Percentiles rank a stretch among this genome's conserved stretches.
Conservation (phyloP, 768 basidiomycete species). For the Naganishia randhawae region DNA sequence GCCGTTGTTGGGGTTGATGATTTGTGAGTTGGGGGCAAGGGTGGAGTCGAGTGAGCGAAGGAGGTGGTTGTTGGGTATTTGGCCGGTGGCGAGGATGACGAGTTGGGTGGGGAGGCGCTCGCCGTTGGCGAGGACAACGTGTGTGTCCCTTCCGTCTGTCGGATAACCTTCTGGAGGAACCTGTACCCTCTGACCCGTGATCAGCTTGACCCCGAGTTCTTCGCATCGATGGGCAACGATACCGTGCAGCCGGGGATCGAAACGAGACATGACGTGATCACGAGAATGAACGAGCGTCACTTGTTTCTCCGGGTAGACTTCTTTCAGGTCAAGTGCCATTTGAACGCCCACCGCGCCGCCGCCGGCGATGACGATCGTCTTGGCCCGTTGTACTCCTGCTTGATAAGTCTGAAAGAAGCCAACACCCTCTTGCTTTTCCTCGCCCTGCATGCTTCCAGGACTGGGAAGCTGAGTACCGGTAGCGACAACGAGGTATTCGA, state of each 20-base stretch:
- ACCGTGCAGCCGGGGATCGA: constrained; percentile 35
- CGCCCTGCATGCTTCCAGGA: constrained; percentile 32
- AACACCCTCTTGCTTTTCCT: constrained; percentile 53
- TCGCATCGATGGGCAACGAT: constrained; percentile 34
- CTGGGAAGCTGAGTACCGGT: constrained; percentile 54
- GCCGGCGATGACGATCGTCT: constrained; percentile 63
- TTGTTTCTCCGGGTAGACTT: constrained; percentile 34
- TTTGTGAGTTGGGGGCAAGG: neutral
- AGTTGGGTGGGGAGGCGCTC: constrained; percentile 25
- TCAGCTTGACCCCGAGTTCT: constrained; percentile 37
- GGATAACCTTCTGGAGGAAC: constrained; percentile 29
- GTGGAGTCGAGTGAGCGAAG: constrained; percentile 30
- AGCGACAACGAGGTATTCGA: constrained; percentile 62
- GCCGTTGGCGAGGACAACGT: constrained; percentile 33
- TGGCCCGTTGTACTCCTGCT: constrained; percentile 54
- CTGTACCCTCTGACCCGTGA: constrained; percentile 35
- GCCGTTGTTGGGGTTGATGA: constrained; percentile 26
- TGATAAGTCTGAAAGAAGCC: constrained; percentile 57
- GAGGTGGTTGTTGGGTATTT: constrained; percentile 28
- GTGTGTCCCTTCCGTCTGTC: constrained; percentile 34
- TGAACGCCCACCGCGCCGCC: constrained; percentile 68
- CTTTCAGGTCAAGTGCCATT: constrained; percentile 42
- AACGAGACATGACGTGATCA: constrained; percentile 28
- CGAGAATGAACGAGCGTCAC: constrained; percentile 43
- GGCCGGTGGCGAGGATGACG: constrained; percentile 29